Evolutionary conservation across 495 filamentous ascomycete species (phyloP).

Genomic region (Xeromyces bisporus): DNA sequence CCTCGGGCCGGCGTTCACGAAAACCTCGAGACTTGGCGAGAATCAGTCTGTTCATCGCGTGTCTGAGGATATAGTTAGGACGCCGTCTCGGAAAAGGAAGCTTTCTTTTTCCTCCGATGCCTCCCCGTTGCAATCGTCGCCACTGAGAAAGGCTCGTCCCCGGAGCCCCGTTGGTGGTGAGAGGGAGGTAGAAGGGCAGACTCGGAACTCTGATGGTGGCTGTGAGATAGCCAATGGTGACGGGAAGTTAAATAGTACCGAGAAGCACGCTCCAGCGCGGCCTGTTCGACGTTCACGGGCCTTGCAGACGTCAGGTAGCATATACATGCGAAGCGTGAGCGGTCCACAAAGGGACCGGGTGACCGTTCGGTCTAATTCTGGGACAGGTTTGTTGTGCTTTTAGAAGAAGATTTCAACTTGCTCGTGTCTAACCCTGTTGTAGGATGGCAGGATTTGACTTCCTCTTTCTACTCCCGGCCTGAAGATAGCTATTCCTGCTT

Average conservation of each 20-base stretch:
- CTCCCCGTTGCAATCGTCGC: conserved; percentile 40
- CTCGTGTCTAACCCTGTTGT: conserved; percentile 7
- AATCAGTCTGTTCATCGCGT: conserved; percentile 13
- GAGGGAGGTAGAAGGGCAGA: conserved; percentile 13
- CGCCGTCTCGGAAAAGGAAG: conserved; percentile 28
- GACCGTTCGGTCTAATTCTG: conserved; percentile 24
- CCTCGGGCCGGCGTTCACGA: conserved; percentile 29
- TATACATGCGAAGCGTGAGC: conserved; percentile 26
- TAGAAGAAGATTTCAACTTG: too few relatives aligned
- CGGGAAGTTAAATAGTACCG: conserved; percentile 3
- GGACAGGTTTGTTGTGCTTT: conserved; percentile 20
- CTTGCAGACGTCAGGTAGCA: conserved; percentile 22
- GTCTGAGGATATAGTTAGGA: conserved; percentile 16
- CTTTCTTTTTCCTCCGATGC: conserved; percentile 28
- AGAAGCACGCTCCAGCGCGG: conserved; percentile 13
- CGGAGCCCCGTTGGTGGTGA: conserved; percentile 18
- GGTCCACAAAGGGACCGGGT: conserved; percentile 18
- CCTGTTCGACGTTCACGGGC: conserved; percentile 27
- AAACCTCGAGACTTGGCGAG: conserved; percentile 20
- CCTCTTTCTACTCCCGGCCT: conserved; percentile 51
- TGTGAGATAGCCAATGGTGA: conserved; percentile 5
- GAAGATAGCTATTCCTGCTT: conserved; percentile 44
- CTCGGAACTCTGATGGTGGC: conserved; percentile 18
- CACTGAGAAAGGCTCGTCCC: conserved; percentile 27
- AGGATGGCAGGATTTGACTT: conserved; percentile 61